These are phyloP conservation scores for Panellus pusillus DNA, from an alignment of 768 basidiomycete species.

Conservation along the genomic window DNA sequence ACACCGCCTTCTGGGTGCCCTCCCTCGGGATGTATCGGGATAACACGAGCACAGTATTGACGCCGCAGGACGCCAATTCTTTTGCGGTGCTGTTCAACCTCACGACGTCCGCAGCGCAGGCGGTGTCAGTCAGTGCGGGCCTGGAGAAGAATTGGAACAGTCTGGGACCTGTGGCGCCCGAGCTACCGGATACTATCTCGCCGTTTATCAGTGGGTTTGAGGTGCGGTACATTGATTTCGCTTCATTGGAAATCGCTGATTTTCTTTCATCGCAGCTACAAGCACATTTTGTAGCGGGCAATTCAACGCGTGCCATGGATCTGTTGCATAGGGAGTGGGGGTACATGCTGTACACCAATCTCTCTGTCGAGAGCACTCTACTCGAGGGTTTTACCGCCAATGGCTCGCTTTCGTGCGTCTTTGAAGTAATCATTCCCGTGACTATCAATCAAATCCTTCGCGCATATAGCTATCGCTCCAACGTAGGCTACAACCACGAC, in stretches of 20 bases:
- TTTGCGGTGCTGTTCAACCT: conserved; percentile 56
- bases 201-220: conserved; percentile 62
- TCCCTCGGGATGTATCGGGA: conserved; percentile 52
- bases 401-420: conserved; percentile 49
- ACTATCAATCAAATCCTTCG: not conserved
- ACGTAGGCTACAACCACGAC: conserved; percentile 57
- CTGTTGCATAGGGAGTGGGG: conserved; percentile 57
- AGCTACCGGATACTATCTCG: conserved; percentile 58
- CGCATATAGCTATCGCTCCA: conserved; percentile 45
- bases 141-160: conserved; percentile 53
- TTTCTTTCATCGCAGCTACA: conserved; percentile 39
- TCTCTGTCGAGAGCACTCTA: conserved; percentile 56
- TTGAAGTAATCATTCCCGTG: not conserved
- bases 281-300: conserved; percentile 56
- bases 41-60: conserved; percentile 51
- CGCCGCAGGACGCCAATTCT: conserved; percentile 59
- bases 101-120: conserved; percentile 40
- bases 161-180: conserved; percentile 52
- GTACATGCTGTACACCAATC: conserved; percentile 56
- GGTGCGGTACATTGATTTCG: conserved; percentile 30
- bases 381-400: conserved; percentile 61
- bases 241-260: not conserved
- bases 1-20: conserved; percentile 52
- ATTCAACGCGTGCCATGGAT: conserved; percentile 52
- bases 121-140: conserved; percentile 44